Percentiles rank a stretch among this genome's conserved stretches.
Conservation (phyloP, 352 stramenopile species). For the Pythium biforme region DNA sequence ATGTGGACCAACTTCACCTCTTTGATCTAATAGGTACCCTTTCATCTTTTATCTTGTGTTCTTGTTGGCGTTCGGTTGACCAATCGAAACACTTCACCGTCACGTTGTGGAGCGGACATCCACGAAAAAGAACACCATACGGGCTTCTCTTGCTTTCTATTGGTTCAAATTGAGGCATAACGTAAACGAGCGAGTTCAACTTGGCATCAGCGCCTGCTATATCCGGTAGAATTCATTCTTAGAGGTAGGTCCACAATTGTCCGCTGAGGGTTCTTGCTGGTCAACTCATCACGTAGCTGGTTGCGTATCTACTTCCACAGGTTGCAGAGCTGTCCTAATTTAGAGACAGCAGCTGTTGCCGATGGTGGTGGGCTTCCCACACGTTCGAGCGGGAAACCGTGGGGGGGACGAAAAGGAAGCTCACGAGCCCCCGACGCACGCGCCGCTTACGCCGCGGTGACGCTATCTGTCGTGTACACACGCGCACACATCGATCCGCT, state of each 20-base stretch:
- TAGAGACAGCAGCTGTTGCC: not conserved
- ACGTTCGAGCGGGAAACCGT: conserved; percentile 1
- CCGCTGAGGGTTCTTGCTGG: conserved; percentile 7
- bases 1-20: not conserved
- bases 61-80: not conserved
- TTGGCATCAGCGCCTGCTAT: not conserved
- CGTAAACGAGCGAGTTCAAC: conserved; percentile 14
- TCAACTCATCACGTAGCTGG: conserved; percentile 1
- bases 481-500: not conserved
- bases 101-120: conserved; percentile 1
- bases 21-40: conserved; percentile 1
- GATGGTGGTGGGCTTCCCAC: not conserved
- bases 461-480: not conserved
- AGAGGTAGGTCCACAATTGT: conserved; percentile 7
- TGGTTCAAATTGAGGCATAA: conserved; percentile 8
- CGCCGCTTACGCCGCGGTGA: not conserved
- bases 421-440: not conserved
- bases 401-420: not conserved
- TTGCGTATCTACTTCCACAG: conserved; percentile 1
- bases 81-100: conserved; percentile 8
- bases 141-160: not conserved
- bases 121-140: conserved; percentile 22
- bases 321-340: not conserved
- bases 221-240: conserved; percentile 3
- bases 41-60: not conserved